Base-by-base conservation (phyloP, 2,329 filamentous ascomycete genomes). In the Apiospora hydei region DNA sequence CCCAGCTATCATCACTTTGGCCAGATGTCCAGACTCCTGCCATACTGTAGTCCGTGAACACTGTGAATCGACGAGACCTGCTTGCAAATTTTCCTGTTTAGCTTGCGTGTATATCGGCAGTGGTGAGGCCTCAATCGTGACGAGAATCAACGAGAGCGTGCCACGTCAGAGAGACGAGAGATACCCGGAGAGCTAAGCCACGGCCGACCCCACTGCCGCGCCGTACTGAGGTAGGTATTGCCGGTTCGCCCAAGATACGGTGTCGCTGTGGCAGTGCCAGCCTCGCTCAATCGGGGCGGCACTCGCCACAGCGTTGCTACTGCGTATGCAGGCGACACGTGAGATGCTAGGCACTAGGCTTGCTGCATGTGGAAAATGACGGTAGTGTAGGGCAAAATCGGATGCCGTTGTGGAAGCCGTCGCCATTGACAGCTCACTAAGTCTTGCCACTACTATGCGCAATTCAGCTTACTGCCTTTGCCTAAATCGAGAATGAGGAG, bases 141-240 rank as follows among this genome's bases (percentile, higher is more conserved):
- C 7, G 57, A 38, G 7, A 41, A 11, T 41, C 57, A n/a, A 41
- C 18, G 34, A 64, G 57, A 64, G 68, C 47, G 41, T 69, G 68
- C 68, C 68, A 69, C 68, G 68, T 69, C 68, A 53, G 47, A 26
- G 41, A 57, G 21, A 26, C 30, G n/a, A 26, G 26, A n/a, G 16
- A 46, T 46, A 16, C 64, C 30, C 38, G 43, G 38, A 38, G 44
- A 53, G 67, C 67, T 69, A 43, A 69, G 47, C 47, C 68, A 69
- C 67, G 67, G 34, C 67, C 44, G 46, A 53, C 67, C 67, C 67
- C 67, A 53, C 68, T 69, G 43, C 44, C 57, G 57, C 57, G 34
- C 57, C 57, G 57, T 64, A 57, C 24, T 30, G 49, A n/a, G n/a
- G 24, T 53, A 61, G 53, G 53, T n/a, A 16, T 34, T 61, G 53